Conservation (phyloP, 108 stramenopile species). For the Skeletonema potamos region DNA sequence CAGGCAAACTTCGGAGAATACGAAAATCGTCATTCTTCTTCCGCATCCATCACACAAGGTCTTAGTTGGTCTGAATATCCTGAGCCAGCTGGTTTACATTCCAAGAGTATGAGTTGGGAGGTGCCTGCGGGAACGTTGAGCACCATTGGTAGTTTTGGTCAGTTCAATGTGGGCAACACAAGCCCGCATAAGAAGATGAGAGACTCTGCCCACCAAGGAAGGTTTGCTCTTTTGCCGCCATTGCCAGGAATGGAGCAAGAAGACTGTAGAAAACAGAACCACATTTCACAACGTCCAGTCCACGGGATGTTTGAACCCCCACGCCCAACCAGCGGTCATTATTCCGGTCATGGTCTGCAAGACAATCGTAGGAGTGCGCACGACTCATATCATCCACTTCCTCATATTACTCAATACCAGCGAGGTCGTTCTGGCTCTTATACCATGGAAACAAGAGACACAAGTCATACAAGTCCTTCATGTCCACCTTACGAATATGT, state of each 20-base stretch:
- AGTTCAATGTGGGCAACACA: neutral
- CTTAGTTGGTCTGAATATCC: conserved; percentile 2
- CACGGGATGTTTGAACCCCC: neutral
- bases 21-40: neutral
- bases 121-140: conserved; percentile 24
- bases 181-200: neutral
- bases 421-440: neutral
- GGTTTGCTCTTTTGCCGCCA: neutral
- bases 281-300: neutral
- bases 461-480: neutral
- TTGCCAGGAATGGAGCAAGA: neutral
- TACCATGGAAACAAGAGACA: neutral
- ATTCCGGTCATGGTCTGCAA: neutral
- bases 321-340: neutral
- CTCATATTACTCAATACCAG: neutral
- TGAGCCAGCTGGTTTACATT: neutral
- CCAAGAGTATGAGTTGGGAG: conserved; percentile 17
- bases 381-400: neutral
- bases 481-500: neutral
- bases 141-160: neutral
- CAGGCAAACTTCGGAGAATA: neutral
- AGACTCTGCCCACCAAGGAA: neutral
- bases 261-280: neutral
- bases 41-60: conserved; percentile 5
- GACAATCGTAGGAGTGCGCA: neutral